A percentile compares a stretch with the other conserved stretches of the same genome.
phyloP scores from a whole-genome alignment of 75 land plant species.

The Sequoiadendron giganteum region DNA sequence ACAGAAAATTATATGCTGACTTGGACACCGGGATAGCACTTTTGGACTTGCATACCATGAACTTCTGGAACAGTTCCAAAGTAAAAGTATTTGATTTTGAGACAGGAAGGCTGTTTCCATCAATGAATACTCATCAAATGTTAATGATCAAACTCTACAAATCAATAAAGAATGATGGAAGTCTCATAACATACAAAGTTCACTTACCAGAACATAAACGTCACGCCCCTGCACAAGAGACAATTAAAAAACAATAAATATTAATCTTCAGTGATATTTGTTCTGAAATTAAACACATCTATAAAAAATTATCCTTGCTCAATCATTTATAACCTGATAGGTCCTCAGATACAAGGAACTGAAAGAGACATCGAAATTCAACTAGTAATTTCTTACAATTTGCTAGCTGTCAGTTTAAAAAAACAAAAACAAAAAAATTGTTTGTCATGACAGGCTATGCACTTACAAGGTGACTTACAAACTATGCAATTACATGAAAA shows the following conservation, averaged over 20 bases:
- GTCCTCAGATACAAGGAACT: background rate
- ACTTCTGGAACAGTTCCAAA: background rate
- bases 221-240: slow-evolving; percentile 82
- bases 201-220: slow-evolving; percentile 91
- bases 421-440: background rate
- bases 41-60: background rate
- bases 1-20: background rate
- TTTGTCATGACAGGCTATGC: background rate
- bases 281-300: background rate
- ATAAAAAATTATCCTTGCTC: background rate
- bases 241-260: background rate
- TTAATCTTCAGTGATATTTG: background rate
- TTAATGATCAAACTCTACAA: background rate
- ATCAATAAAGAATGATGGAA: background rate
- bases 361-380: background rate
- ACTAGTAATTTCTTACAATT: background rate
- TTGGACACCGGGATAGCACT: background rate
- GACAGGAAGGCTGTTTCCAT: background rate
- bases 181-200: background rate
- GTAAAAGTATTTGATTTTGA: slow-evolving; percentile 2
- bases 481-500: background rate
- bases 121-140: background rate
- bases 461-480: background rate
- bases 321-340: background rate
- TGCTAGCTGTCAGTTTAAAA: background rate